Percentiles rank a stretch among this genome's conserved stretches.
phyloP scores from a whole-genome alignment of 176 grass and related monocot species.

The Phragmites australis region DNA sequence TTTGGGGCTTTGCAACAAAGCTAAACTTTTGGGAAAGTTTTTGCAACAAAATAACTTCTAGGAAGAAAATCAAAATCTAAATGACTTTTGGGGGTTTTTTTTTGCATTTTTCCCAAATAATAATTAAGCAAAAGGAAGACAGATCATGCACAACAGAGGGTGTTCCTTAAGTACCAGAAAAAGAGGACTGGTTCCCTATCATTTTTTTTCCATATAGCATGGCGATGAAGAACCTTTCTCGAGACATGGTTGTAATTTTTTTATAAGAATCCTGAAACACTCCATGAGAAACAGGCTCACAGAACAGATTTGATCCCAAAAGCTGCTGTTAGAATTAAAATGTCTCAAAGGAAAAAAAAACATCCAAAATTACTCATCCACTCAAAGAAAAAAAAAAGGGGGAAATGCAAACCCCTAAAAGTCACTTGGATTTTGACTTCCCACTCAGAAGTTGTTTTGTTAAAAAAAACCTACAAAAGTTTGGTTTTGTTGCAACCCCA shows the following conservation, averaged over 20 bases:
- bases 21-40: too few species aligned
- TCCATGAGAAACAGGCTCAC: background rate
- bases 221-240: background rate
- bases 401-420: too few species aligned
- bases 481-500: too few species aligned
- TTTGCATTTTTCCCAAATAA: too few species aligned
- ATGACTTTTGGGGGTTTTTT: too few species aligned
- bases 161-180: background rate
- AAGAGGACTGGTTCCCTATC: background rate
- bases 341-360: background rate
- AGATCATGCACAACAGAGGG: background rate
- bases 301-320: background rate
- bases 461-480: too few species aligned
- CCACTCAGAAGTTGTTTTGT: too few species aligned
- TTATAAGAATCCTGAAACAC: background rate
- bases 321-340: background rate
- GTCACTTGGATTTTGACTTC: too few species aligned
- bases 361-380: background rate
- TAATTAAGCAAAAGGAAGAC: background rate
- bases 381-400: too few species aligned
- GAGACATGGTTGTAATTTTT: background rate
- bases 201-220: background rate
- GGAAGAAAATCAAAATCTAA: too few species aligned
- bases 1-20: too few species aligned
- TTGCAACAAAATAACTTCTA: too few species aligned